phyloP scores from a whole-genome alignment of 345 rosid genomes.

The Carallia brachiata region DNA sequence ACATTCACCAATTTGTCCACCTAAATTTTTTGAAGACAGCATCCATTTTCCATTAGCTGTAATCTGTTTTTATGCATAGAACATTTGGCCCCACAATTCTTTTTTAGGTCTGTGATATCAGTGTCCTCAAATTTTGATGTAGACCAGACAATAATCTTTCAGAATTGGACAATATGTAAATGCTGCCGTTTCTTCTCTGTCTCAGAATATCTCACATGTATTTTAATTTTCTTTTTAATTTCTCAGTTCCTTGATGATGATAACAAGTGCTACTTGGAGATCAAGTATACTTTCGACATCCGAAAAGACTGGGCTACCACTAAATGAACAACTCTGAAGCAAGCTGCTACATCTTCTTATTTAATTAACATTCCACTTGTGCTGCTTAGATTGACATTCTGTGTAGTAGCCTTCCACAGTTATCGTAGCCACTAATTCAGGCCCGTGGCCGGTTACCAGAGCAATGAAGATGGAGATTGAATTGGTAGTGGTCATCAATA shows the following conservation, averaged over 20 bases:
- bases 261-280: conserved; percentile 73
- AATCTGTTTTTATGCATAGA: too few relatives aligned
- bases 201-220: background rate
- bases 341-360: background rate
- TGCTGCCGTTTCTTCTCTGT: background rate
- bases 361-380: conserved; percentile 6
- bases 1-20: background rate
- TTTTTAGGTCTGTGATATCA: conserved; percentile 1
- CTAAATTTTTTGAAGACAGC: background rate
- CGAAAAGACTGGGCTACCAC: conserved; percentile 62
- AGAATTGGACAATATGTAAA: too few relatives aligned
- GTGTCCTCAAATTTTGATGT: conserved; percentile 3
- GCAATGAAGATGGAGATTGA: conserved; percentile 8
- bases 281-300: conserved; percentile 68
- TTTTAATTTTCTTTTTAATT: background rate
- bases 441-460: background rate
- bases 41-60: background rate
- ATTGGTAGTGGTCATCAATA: conserved; percentile 8
- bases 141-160: background rate
- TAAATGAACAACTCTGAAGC: conserved; percentile 7
- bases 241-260: conserved; percentile 73
- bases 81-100: too few relatives aligned
- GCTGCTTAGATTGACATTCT: conserved; percentile 4
- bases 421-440: conserved; percentile 7
- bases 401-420: conserved; percentile 9